These are phyloP conservation scores for Mortierella sp. DNA, from an alignment of 371 early-diverging fungal genomes.

Conservation along the genomic window DNA sequence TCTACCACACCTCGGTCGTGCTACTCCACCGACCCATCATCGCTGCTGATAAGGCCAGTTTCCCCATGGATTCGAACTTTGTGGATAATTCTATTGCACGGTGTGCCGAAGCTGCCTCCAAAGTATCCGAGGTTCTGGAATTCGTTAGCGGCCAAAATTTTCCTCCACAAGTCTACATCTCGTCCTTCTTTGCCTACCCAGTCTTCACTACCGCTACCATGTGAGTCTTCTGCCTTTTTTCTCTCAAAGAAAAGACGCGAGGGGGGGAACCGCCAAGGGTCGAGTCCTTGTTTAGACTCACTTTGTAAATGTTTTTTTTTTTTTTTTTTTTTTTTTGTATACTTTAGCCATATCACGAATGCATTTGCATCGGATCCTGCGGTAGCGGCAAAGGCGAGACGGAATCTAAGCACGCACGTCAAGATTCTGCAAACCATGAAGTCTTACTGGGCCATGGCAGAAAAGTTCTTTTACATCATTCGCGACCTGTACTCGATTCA, in stretches of 20 bases:
- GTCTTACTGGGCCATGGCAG: conserved; percentile 70
- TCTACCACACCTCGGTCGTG: conserved; percentile 61
- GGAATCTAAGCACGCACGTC: conserved; percentile 60
- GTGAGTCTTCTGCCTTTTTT: conserved; percentile 8
- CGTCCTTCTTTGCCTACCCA: conserved; percentile 64
- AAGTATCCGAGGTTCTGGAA: conserved; percentile 58
- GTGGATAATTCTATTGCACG: conserved; percentile 57
- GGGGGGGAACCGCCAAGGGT: no score
- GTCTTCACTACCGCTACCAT: conserved; percentile 69
- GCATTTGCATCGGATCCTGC: conserved; percentile 59
- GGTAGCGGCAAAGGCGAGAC: conserved; percentile 59
- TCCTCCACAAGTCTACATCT: conserved; percentile 52
- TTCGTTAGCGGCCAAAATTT: conserved; percentile 43
- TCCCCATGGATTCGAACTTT: conserved; percentile 56
- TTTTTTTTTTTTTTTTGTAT: background rate
- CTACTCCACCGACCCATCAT: conserved; percentile 61
- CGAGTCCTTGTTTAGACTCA: no score
- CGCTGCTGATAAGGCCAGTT: conserved; percentile 54
- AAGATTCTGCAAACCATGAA: conserved; percentile 63
- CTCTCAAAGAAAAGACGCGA: no score
- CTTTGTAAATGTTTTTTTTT: background rate
- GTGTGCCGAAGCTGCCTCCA: conserved; percentile 61
- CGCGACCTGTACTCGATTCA: conserved; percentile 70
- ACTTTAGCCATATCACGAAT: conserved; percentile 60
- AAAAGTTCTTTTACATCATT: conserved; percentile 69